Conservation (phyloP, 805 yeast genomes). For the Grigorovia transvaalensis region DNA sequence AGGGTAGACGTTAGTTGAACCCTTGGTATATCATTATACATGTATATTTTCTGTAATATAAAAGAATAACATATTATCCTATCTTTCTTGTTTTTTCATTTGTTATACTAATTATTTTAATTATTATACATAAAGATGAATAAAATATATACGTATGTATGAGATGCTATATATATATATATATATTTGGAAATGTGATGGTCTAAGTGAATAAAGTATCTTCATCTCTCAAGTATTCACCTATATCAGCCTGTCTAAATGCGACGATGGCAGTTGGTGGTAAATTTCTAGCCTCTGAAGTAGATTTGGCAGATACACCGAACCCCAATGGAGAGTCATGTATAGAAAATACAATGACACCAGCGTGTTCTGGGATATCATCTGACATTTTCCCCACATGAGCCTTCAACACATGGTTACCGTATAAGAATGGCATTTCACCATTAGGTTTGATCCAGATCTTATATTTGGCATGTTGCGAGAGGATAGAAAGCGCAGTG, state of each 20-base stretch:
- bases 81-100: not conserved
- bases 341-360: slow-evolving; percentile 87
- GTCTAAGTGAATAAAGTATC: slow-evolving; percentile 76
- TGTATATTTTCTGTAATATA: slow-evolving; percentile 1
- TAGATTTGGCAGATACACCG: slow-evolving; percentile 88
- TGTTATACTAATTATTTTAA: too few relatives aligned
- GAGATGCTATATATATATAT: not conserved
- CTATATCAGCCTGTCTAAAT: slow-evolving; percentile 94
- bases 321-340: slow-evolving; percentile 87
- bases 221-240: slow-evolving; percentile 96
- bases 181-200: not conserved
- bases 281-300: slow-evolving; percentile 73
- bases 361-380: slow-evolving; percentile 96
- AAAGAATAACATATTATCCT: not conserved
- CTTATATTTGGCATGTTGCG: slow-evolving; percentile 84
- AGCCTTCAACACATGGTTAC: slow-evolving; percentile 92
- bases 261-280: slow-evolving; percentile 94
- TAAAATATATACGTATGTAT: not conserved
- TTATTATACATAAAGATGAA: not conserved
- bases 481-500: slow-evolving; percentile 74
- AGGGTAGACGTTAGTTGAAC: slow-evolving; percentile 14
- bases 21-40: too few relatives aligned
- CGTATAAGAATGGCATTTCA: slow-evolving; percentile 96
- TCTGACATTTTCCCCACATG: slow-evolving; percentile 95
- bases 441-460: slow-evolving; percentile 96